Conservation (phyloP, 768 basidiomycete genomes). For the Roridomyces roridus region DNA sequence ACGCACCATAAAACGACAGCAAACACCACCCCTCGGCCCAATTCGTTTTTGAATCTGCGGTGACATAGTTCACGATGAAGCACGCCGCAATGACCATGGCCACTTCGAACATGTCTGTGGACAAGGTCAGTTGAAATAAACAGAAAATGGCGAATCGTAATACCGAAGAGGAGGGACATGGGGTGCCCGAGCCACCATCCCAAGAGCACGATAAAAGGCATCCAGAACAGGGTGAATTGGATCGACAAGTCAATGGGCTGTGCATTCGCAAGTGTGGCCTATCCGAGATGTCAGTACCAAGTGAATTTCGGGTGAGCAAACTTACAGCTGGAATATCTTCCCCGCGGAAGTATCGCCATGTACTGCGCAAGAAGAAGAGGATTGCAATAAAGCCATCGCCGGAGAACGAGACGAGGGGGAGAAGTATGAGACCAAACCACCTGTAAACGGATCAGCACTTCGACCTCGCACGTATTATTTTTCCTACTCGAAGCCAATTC, state of each 20-base stretch:
- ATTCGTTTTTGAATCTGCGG: conserved; percentile 74
- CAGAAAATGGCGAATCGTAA: conserved; percentile 17
- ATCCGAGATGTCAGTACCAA: too few species aligned
- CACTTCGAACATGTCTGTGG: conserved; percentile 72
- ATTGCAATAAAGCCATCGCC: conserved; percentile 72
- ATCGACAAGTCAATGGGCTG: conserved; percentile 80
- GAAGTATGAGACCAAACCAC: conserved; percentile 76
- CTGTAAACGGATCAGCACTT: conserved; percentile 36
- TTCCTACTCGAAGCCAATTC: conserved; percentile 60
- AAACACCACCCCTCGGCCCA: conserved; percentile 77
- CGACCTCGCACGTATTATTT: neutral
- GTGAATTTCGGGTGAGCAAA: conserved; percentile 36
- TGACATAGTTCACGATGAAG: conserved; percentile 83
- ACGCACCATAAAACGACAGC: conserved; percentile 72
- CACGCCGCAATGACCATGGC: conserved; percentile 67
- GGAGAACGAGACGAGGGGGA: conserved; percentile 76
- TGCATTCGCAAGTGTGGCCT: conserved; percentile 63
- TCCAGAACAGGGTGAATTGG: conserved; percentile 82
- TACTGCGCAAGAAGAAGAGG: conserved; percentile 57
- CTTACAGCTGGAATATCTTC: conserved; percentile 42
- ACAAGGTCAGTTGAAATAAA: neutral
- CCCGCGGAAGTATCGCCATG: conserved; percentile 11
- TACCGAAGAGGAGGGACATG: conserved; percentile 72
- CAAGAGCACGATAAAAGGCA: conserved; percentile 71
- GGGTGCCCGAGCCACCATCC: conserved; percentile 73